Evolutionary conservation across 441 rosid genomes (phyloP).

Genomic region (Erodium moschatum): DNA sequence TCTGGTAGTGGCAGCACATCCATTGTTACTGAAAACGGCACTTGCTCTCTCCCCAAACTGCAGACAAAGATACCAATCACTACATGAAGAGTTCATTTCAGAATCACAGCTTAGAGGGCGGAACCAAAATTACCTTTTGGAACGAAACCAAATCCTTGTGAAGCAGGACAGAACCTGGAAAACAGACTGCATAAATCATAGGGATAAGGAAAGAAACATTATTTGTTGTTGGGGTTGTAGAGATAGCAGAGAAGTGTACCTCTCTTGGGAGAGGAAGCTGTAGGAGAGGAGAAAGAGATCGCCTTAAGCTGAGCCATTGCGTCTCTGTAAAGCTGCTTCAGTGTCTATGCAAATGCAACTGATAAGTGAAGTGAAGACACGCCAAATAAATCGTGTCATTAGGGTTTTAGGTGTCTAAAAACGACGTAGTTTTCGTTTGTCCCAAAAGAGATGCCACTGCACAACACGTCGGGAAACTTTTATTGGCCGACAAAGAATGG

Average conservation of each 20-base stretch:
- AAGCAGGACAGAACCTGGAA: constrained; percentile 18
- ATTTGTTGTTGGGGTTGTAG: not conserved
- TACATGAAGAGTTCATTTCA: not conserved
- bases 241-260: constrained; percentile 11
- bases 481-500: not conserved
- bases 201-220: not conserved
- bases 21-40: constrained; percentile 16
- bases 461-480: not conserved
- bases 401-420: not conserved
- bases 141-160: constrained; percentile 15
- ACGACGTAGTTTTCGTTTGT: not conserved
- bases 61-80: not conserved
- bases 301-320: constrained; percentile 27
- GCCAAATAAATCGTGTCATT: not conserved
- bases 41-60: constrained; percentile 18
- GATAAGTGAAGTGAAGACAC: constrained; percentile 1
- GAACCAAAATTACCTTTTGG: constrained; percentile 19
- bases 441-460: not conserved
- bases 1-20: constrained; percentile 13
- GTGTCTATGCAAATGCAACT: not conserved
- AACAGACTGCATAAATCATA: not conserved
- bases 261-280: constrained; percentile 11
- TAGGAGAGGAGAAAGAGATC: constrained; percentile 16
- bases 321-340: not conserved
- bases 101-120: not conserved